These are phyloP conservation scores for Blastocystis sp. DNA, from an alignment of 352 stramenopile species.

Conservation along the genomic window DNA sequence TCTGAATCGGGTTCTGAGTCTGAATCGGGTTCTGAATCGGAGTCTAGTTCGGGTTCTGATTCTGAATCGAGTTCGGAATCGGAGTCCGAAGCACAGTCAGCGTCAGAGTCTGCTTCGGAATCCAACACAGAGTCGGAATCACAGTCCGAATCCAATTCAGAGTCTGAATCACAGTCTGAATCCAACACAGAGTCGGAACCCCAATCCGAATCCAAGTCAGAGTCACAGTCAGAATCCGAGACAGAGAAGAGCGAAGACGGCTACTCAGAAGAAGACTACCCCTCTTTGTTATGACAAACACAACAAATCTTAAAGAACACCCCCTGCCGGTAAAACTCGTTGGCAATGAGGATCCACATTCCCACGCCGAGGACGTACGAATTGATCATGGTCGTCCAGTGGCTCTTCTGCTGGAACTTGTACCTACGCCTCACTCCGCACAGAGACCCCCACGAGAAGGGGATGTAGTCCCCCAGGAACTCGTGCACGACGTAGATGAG, in stretches of 20 bases:
- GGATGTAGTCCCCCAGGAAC: conserved; percentile 36
- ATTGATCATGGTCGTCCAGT: conserved; percentile 60
- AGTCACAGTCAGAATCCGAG: not conserved
- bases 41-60: not conserved
- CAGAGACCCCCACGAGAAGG: conserved; percentile 13
- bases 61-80: conserved; percentile 29
- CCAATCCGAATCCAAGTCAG: not conserved
- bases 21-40: conserved; percentile 9
- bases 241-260: not conserved
- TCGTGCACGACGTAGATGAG: conserved; percentile 68
- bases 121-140: not conserved
- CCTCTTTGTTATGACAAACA: conserved; percentile 67
- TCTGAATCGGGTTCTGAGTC: not conserved
- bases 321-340: conserved; percentile 47
- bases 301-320: conserved; percentile 61
- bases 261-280: conserved; percentile 1
- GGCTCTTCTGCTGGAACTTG: conserved; percentile 32
- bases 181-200: not conserved
- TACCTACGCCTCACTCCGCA: conserved; percentile 38
- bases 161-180: not conserved
- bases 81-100: not conserved
- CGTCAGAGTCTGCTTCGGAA: not conserved
- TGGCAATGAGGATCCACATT: conserved; percentile 61
- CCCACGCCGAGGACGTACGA: conserved; percentile 49
- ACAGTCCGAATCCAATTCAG: not conserved